phyloP scores from a whole-genome alignment of 441 rosid genomes.

The Hura crepitans region DNA sequence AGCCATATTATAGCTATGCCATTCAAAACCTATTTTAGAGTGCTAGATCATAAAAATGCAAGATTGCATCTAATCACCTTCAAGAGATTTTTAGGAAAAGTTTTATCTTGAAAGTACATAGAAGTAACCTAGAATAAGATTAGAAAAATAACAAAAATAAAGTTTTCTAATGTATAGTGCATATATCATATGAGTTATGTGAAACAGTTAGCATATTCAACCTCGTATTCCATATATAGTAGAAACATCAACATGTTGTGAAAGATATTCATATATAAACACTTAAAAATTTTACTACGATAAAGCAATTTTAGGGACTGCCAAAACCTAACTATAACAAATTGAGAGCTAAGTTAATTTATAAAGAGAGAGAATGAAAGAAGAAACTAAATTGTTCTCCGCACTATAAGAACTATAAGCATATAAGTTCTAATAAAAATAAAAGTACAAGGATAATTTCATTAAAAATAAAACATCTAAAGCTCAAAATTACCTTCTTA shows the following conservation, averaged over 20 bases:
- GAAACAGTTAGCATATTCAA: background rate
- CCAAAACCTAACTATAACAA: background rate
- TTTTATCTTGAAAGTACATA: background rate
- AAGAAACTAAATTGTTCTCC: background rate
- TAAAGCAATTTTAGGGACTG: background rate
- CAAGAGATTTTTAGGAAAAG: slow-evolving; percentile 6
- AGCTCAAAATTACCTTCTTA: slow-evolving; percentile 58
- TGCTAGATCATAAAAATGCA: background rate
- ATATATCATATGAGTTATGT: background rate
- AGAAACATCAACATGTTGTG: background rate
- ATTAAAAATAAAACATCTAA: background rate
- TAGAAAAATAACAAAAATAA: background rate
- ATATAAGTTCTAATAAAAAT: background rate
- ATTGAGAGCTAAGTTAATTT: background rate
- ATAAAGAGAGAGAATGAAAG: background rate
- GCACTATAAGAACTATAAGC: background rate
- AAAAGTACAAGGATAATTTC: background rate
- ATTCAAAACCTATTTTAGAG: slow-evolving; percentile 12
- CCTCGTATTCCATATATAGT: background rate
- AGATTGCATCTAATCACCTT: slow-evolving; percentile 1
- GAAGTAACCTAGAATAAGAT: slow-evolving; percentile 1
- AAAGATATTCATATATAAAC: background rate
- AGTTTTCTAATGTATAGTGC: background rate
- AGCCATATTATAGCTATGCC: no score
- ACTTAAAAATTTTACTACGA: background rate